Conservation (phyloP, 2,329 filamentous ascomycete species). For the Trichoderma sp. region DNA sequence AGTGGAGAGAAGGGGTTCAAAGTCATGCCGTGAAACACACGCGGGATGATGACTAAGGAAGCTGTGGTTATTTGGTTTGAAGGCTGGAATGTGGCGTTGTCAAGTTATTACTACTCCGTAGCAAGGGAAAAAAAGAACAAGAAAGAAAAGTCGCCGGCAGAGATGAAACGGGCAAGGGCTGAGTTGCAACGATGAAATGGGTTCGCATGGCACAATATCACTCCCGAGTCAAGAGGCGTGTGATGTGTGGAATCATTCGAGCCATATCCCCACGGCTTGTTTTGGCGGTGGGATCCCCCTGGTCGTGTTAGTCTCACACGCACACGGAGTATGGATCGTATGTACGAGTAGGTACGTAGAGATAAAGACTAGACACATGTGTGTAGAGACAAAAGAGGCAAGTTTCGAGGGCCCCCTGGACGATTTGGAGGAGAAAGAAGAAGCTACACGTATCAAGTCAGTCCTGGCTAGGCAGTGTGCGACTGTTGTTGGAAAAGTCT, state of each 20-base stretch:
- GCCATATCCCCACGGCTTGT: background rate
- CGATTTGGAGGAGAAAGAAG: background rate
- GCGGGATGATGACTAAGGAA: slow-evolving; percentile 11
- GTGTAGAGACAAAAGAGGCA: background rate
- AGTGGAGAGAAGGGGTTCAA: background rate
- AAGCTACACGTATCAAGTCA: background rate
- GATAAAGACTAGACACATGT: background rate
- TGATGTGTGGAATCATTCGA: background rate
- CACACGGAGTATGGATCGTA: background rate
- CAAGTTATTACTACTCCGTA: background rate
- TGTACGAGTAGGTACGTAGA: background rate
- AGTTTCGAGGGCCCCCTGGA: background rate
- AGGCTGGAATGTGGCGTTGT: background rate
- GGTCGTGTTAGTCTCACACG: background rate
- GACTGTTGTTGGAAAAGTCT: background rate
- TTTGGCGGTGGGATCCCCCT: slow-evolving; percentile 13
- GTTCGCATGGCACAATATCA: too few species aligned
- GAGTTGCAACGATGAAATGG: background rate
- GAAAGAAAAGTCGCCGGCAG: background rate
- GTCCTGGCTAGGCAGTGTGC: background rate
- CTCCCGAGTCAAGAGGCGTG: background rate
- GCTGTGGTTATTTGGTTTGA: background rate
- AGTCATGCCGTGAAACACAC: slow-evolving; percentile 15
- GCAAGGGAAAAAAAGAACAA: background rate
- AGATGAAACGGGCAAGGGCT: background rate